Conservation (phyloP, 2,329 filamentous ascomycete species). For the Sporothrix brunneoviolacea region DNA sequence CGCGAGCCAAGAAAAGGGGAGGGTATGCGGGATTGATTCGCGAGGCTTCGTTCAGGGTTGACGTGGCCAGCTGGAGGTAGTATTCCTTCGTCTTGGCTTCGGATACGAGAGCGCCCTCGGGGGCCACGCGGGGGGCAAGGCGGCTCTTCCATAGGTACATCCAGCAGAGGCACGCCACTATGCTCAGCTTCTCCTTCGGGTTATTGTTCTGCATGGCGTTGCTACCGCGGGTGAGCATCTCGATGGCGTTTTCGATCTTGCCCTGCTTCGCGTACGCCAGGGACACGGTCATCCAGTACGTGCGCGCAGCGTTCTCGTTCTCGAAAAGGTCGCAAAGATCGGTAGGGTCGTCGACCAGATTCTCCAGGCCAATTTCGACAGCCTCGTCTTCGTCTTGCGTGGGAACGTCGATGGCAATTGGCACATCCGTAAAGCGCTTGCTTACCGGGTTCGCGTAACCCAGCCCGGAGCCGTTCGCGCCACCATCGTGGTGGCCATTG, state of each 20-base stretch:
- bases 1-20: slow-evolving; percentile 83
- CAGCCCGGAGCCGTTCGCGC: slow-evolving; percentile 28
- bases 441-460: slow-evolving; percentile 34
- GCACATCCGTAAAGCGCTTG: slow-evolving; percentile 59
- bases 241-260: slow-evolving; percentile 78
- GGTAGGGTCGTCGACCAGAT: slow-evolving; percentile 85
- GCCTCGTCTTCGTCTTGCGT: slow-evolving; percentile 63
- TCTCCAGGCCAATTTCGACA: slow-evolving; percentile 89
- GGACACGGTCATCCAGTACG: slow-evolving; percentile 97
- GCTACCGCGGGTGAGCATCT: slow-evolving; percentile 67
- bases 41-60: slow-evolving; percentile 89
- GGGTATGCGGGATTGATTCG: slow-evolving; percentile 89
- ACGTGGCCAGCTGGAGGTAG: slow-evolving; percentile 85
- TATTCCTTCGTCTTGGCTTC: slow-evolving; percentile 87
- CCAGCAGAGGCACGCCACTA: slow-evolving; percentile 83
- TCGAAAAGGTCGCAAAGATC: slow-evolving; percentile 93
- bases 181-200: slow-evolving; percentile 75
- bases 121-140: slow-evolving; percentile 59
- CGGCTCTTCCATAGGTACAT: slow-evolving; percentile 85
- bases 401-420: slow-evolving; percentile 59
- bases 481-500: slow-evolving; percentile 40
- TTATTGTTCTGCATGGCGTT: slow-evolving; percentile 63
- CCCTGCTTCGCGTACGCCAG: slow-evolving; percentile 94
- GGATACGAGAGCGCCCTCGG: slow-evolving; percentile 56
- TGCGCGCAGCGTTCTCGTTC: slow-evolving; percentile 84